A percentile compares a stretch with the other conserved stretches of the same genome.
These are phyloP conservation scores for Lachancea lanzarotensis DNA, from an alignment of 805 yeast species.

Conservation along the genomic window DNA sequence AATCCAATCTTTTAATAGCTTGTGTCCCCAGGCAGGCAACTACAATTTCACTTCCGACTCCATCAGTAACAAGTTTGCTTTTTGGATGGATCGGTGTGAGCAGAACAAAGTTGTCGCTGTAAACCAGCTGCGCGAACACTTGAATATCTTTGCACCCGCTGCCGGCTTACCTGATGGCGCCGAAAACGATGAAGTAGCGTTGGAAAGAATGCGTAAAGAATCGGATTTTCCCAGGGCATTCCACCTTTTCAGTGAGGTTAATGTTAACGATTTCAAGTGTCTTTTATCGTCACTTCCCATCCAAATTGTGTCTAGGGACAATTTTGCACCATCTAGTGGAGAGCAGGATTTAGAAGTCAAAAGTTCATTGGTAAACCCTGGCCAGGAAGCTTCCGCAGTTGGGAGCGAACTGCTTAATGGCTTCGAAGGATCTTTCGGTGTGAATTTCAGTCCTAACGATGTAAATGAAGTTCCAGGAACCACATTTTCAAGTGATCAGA, in stretches of 20 bases:
- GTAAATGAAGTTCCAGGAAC: not conserved
- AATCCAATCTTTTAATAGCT: constrained; percentile 11
- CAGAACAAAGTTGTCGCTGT: constrained; percentile 16
- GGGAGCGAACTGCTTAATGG: not conserved
- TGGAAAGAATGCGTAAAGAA: not conserved
- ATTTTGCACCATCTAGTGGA: not conserved
- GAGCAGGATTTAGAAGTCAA: not conserved
- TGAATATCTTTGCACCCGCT: constrained; percentile 5
- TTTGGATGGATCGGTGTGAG: constrained; percentile 9
- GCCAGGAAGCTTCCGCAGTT: not conserved
- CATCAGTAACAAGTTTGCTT: constrained; percentile 7
- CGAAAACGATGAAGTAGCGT: not conserved
- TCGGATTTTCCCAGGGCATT: not conserved
- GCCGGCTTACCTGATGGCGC: not conserved
- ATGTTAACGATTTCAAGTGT: constrained; percentile 2
- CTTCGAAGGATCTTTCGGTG: not conserved
- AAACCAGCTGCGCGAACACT: constrained; percentile 10
- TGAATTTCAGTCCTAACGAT: not conserved
- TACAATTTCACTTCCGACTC: constrained; percentile 5
- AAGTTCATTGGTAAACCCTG: not conserved
- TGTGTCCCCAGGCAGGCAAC: not conserved
- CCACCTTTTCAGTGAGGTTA: constrained; percentile 7
- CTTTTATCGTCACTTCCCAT: constrained; percentile 6
- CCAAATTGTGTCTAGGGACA: not conserved
- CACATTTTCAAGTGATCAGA: not conserved